Base-by-base conservation (phyloP, 352 stramenopile genomes). In the Phytophthora europaea region DNA sequence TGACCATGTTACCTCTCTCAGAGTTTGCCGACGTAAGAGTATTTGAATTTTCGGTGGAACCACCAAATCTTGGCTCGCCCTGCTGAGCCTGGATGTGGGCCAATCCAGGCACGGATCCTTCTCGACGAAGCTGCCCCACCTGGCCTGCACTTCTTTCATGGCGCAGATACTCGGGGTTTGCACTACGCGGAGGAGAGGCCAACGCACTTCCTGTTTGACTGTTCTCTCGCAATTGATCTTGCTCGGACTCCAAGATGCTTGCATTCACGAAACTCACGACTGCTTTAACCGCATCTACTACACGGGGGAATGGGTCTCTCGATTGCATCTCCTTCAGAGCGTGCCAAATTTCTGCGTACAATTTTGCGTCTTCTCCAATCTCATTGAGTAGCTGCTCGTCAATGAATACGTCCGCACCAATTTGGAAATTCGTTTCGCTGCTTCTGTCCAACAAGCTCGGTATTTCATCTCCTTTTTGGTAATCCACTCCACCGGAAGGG, bases 291-390 rank as follows among this genome's bases (percentile, higher is more conserved):
- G 64, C 88, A 67, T 70, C 83, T 22, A 72, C 83, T 34, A 83
- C 96, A 72, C 82, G 72, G 13, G 91, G 90, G 65, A 98, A 97
- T 7, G 94, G 86, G 65, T 99, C 95, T 38, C 80, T 81, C 4
- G 93, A 89, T 69, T 98, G 91, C 45, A 98, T 83, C 38, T 86
- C 81, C 57, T 94, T 89, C 22, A 98, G 72, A 43, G 78, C 75
- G 36, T 90, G 81, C 94, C 94, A 99, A 36, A 98, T 89, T 54
- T 89, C 66, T 59, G 82, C 77, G 66, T 98, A 98, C 64, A 93
- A 86, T 58, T 93, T 88, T n/a, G 92, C 82, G 48, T 85, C 81
- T 33, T 92, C 78, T 23, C 72, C 74, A 47, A 92, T 87, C 18
- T 78, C 60, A 8, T 83, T 70, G 4, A 78, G 47, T 26, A 92